A percentile compares a stretch with the other conserved stretches of the same genome.
These are phyloP conservation scores for Ogataea ganodermae DNA, from an alignment of 805 yeast species.

Conservation along the genomic window DNA sequence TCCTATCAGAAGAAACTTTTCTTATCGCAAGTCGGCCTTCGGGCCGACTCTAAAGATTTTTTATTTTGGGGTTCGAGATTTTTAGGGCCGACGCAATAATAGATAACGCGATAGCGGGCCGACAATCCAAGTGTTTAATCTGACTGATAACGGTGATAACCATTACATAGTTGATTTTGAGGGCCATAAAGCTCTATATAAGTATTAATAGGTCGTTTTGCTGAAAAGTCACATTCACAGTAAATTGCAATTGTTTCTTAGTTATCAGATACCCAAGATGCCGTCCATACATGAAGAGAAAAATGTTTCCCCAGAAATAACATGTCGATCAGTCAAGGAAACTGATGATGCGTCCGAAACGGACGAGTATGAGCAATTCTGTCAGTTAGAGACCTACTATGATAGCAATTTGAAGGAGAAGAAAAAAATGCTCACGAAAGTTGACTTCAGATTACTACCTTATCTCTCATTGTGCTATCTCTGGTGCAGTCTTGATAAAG, in stretches of 20 bases:
- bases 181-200: no score
- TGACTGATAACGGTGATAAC: neutral
- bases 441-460: conserved; percentile 30
- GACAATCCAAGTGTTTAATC: neutral
- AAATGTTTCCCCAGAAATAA: conserved; percentile 8
- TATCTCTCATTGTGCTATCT: conserved; percentile 32
- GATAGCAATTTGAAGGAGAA: conserved; percentile 27
- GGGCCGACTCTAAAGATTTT: neutral
- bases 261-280: neutral
- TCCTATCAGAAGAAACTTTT: no score
- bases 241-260: neutral
- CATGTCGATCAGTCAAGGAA: conserved; percentile 8
- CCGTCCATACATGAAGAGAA: conserved; percentile 5
- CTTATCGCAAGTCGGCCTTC: neutral
- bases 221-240: no score
- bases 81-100: neutral
- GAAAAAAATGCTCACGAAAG: conserved; percentile 26
- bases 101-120: conserved; percentile 3
- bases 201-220: no score
- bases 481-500: conserved; percentile 35
- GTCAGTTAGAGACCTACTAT: conserved; percentile 18
- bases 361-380: conserved; percentile 14
- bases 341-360: conserved; percentile 8
- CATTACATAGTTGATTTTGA: no score
- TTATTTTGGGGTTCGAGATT: neutral